Percentiles rank a stretch among this genome's conserved stretches.
These are phyloP conservation scores for Lagenidium giganteum DNA, from an alignment of 352 stramenopile species.

Conservation along the genomic window DNA sequence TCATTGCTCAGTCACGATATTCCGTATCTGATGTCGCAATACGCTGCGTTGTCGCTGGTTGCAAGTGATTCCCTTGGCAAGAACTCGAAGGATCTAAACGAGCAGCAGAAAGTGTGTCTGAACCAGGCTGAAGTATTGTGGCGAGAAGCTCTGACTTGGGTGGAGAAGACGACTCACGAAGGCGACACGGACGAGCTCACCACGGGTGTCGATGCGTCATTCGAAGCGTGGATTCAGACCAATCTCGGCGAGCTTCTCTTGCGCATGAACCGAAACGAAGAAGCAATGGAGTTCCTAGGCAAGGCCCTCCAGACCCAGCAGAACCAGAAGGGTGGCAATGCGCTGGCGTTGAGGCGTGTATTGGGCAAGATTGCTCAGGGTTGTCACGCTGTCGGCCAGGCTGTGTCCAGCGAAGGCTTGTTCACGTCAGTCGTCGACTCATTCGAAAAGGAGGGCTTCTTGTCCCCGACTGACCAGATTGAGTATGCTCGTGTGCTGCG, in stretches of 20 bases:
- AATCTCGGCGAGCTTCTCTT: constrained; percentile 69
- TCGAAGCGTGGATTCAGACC: constrained; percentile 62
- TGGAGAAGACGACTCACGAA: constrained; percentile 40
- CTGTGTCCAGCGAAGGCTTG: constrained; percentile 65
- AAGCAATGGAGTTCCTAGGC: constrained; percentile 65
- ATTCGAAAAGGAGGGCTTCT: constrained; percentile 50
- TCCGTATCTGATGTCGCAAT: constrained; percentile 68
- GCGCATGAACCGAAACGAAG: constrained; percentile 46
- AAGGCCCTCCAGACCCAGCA: constrained; percentile 63
- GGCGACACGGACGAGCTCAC: constrained; percentile 39
- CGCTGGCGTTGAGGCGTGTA: constrained; percentile 56
- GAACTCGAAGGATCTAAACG: constrained; percentile 23
- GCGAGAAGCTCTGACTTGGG: constrained; percentile 59
- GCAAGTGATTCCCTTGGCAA: constrained; percentile 31
- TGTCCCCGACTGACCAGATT: constrained; percentile 53
- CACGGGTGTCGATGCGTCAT: constrained; percentile 45
- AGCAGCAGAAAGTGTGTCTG: constrained; percentile 39
- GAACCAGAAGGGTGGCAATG: constrained; percentile 34
- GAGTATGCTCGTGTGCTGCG: constrained; percentile 63
- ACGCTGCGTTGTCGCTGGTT: constrained; percentile 49
- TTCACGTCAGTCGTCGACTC: constrained; percentile 66
- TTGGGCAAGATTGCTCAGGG: constrained; percentile 62
- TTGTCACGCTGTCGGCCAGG: constrained; percentile 55
- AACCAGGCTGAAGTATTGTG: constrained; percentile 66
- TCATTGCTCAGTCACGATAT: constrained; percentile 57